phyloP scores from a whole-genome alignment of 257 asterid species.

The Solanum acaule region DNA sequence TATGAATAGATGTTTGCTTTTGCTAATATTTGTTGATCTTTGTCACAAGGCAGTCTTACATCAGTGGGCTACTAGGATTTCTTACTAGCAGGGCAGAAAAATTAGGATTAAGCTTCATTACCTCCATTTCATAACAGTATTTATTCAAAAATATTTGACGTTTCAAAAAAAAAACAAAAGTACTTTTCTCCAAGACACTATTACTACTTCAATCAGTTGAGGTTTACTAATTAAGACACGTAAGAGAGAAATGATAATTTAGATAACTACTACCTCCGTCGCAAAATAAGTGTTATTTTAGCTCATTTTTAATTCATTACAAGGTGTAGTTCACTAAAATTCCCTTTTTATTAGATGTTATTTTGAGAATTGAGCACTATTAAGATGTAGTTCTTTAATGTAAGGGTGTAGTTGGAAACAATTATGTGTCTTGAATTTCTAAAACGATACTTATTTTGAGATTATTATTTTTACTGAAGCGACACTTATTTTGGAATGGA shows the following conservation, averaged over 20 bases:
- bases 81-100: neutral
- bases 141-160: neutral
- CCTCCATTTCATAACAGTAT: neutral
- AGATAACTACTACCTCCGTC: neutral
- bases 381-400: neutral
- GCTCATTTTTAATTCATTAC: neutral
- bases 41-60: neutral
- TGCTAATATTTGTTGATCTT: neutral
- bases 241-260: neutral
- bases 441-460: neutral
- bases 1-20: neutral
- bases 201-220: neutral
- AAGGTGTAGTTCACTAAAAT: neutral
- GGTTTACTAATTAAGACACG: neutral
- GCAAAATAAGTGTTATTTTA: neutral
- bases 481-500: neutral
- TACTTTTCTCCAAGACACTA: neutral
- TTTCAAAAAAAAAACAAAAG: neutral
- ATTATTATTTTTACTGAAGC: neutral
- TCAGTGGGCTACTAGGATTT: neutral
- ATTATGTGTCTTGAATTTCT: neutral
- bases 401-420: neutral
- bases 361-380: neutral
- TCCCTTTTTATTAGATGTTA: neutral
- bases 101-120: neutral